Conservation (phyloP, 192 early-diverging fungal species). For the Umbelopsis isabellina region DNA sequence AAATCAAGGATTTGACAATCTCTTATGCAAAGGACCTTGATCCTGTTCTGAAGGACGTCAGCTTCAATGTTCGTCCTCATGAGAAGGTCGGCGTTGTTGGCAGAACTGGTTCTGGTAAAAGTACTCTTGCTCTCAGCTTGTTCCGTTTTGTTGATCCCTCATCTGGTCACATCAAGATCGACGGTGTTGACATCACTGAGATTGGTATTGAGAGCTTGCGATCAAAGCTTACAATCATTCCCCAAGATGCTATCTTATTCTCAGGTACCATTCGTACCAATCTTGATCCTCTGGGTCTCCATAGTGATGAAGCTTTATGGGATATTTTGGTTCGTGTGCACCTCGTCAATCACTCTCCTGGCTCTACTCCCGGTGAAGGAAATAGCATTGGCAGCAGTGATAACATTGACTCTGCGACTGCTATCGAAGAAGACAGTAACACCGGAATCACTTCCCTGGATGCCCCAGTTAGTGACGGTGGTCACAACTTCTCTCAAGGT, state of each 20-base stretch:
- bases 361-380: constrained; percentile 20
- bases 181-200: constrained; percentile 75
- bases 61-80: constrained; percentile 61
- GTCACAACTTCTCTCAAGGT: constrained; percentile 72
- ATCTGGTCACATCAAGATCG: constrained; percentile 68
- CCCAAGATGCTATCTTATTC: constrained; percentile 81
- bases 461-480: constrained; percentile 68
- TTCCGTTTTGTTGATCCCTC: constrained; percentile 74
- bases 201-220: constrained; percentile 80
- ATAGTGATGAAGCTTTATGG: constrained; percentile 69
- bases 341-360: background rate
- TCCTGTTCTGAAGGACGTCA: constrained; percentile 28
- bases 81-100: constrained; percentile 91
- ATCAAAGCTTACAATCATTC: constrained; percentile 81
- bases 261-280: constrained; percentile 60
- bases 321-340: constrained; percentile 30
- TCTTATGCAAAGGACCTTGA: constrained; percentile 65
- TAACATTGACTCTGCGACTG: constrained; percentile 4
- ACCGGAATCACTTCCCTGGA: constrained; percentile 39
- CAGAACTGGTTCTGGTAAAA: constrained; percentile 75
- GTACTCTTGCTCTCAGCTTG: constrained; percentile 67
- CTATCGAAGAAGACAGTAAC: constrained; percentile 33
- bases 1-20: constrained; percentile 62
- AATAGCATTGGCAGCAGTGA: background rate
- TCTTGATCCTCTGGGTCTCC: constrained; percentile 75